Conservation (phyloP, 192 early-diverging fungal genomes). For the Backusella circina region DNA sequence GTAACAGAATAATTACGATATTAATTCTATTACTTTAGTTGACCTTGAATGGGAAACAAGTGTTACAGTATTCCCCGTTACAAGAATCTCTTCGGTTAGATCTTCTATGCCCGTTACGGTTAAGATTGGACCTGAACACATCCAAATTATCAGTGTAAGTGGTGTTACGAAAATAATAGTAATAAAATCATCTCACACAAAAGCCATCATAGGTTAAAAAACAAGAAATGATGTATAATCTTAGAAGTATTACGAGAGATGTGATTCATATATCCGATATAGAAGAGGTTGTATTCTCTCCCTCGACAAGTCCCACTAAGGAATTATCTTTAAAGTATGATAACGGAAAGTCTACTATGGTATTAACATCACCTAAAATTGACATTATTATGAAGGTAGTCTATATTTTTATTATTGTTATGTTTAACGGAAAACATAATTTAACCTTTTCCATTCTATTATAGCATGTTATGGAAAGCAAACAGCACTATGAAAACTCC, state of each 20-base stretch:
- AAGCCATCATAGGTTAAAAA: constrained; percentile 25
- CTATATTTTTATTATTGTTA: not conserved
- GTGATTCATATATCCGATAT: constrained; percentile 67
- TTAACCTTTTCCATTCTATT: constrained; percentile 21
- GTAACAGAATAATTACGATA: constrained; percentile 69
- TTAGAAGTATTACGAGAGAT: constrained; percentile 74
- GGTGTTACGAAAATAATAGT: not conserved
- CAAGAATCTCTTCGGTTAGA: constrained; percentile 55
- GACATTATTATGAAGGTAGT: constrained; percentile 40
- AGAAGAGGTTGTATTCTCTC: constrained; percentile 17
- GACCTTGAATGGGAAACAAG: constrained; percentile 68
- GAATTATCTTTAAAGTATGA: constrained; percentile 67
- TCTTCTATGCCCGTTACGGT: constrained; percentile 68
- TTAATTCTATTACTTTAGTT: constrained; percentile 37
- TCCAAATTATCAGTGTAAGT: constrained; percentile 69
- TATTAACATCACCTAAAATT: constrained; percentile 68
- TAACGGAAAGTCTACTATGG: constrained; percentile 53
- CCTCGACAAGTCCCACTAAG: constrained; percentile 5
- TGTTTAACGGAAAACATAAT: not conserved
- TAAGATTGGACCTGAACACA: constrained; percentile 71
- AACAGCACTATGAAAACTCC: constrained; percentile 59
- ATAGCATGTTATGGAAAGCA: constrained; percentile 65
- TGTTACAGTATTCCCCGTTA: constrained; percentile 58
- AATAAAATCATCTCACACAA: not conserved
- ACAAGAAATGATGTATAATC: constrained; percentile 70